Percentiles rank a stretch among this genome's conserved stretches.
phyloP scores from a whole-genome alignment of 495 filamentous ascomycete species.

The Bacidia rubella region DNA sequence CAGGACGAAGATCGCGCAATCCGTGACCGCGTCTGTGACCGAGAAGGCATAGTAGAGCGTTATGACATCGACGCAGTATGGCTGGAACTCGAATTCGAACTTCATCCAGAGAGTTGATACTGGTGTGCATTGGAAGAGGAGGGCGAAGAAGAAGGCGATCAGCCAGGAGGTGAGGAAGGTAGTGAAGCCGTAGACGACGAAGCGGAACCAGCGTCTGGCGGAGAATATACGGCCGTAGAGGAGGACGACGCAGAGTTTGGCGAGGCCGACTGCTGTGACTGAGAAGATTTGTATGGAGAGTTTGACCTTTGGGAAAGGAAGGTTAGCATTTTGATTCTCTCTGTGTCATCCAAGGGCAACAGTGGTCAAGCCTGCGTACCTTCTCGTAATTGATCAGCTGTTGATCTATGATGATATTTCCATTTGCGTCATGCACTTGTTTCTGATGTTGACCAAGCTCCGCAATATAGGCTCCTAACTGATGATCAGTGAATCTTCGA shows the following conservation, averaged over 20 bases:
- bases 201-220: constrained; percentile 15
- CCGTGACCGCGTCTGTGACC: constrained; percentile 4
- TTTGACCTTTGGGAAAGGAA: constrained; percentile 9
- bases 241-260: constrained; percentile 26
- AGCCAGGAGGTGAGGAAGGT: constrained; percentile 3
- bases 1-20: constrained; percentile 7
- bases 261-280: constrained; percentile 17
- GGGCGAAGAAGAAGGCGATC: constrained; percentile 17
- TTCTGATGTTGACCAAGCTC: constrained; percentile 16
- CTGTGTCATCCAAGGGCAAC: neutral
- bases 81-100: constrained; percentile 5
- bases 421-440: constrained; percentile 11
- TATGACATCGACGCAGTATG: constrained; percentile 21
- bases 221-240: constrained; percentile 29
- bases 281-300: constrained; percentile 16
- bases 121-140: constrained; percentile 25
- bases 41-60: constrained; percentile 13
- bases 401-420: constrained; percentile 3
- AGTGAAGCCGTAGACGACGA: neutral
- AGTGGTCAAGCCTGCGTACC: no score
- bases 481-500: neutral
- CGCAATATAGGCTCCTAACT: constrained; percentile 13
- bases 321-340: neutral
- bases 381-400: neutral
- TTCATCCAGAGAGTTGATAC: constrained; percentile 20